phyloP scores from a whole-genome alignment of 2,329 filamentous ascomycete species.

The Ceratocystis harringtonii region DNA sequence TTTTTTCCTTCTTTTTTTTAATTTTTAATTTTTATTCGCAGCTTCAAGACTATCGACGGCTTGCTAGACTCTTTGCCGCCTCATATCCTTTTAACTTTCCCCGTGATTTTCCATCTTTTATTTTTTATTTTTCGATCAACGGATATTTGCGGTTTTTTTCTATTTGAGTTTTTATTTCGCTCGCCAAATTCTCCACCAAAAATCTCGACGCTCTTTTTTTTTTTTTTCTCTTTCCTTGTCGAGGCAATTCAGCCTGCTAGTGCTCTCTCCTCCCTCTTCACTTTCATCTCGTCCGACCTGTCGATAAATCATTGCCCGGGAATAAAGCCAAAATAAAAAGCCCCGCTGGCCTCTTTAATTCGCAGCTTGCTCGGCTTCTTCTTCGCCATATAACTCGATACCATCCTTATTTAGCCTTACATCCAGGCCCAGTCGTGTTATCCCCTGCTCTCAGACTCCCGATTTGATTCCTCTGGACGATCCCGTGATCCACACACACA shows the following conservation, averaged over 20 bases:
- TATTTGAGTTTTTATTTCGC: background rate
- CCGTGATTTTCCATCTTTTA: background rate
- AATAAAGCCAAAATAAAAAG: background rate
- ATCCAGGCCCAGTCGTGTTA: background rate
- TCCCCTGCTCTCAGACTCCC: background rate
- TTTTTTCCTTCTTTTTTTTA: background rate
- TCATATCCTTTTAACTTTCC: background rate
- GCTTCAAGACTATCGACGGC: background rate
- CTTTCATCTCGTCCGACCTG: background rate
- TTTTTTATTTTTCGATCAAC: background rate
- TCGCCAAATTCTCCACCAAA: constrained; percentile 1
- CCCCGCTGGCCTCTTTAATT: background rate
- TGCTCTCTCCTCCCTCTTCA: background rate
- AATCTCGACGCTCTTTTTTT: background rate
- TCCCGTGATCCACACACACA: background rate
- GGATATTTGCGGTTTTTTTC: background rate
- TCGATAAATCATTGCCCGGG: background rate
- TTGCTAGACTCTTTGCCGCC: background rate
- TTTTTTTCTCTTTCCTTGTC: background rate
- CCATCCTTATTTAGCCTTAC: background rate
- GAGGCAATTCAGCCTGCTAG: background rate
- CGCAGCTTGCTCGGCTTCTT: background rate
- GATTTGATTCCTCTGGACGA: background rate
- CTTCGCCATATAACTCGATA: background rate
- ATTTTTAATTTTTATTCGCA: background rate